phyloP scores from a whole-genome alignment of 345 rosid species.

The Gossypium rotundifolium region DNA sequence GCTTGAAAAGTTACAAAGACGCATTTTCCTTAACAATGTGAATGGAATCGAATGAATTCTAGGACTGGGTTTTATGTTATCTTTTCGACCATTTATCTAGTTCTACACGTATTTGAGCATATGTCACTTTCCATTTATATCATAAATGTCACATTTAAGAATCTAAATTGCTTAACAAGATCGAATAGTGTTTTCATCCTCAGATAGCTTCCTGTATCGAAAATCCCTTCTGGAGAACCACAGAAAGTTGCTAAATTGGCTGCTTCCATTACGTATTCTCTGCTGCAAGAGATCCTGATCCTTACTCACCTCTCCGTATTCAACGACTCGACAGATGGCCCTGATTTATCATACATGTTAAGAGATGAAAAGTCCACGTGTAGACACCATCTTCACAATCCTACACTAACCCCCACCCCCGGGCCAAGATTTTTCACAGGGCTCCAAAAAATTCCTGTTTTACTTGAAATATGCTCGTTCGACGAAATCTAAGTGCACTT shows the following conservation, averaged over 20 bases:
- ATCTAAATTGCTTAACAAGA: background rate
- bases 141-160: background rate
- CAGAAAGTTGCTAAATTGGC: background rate
- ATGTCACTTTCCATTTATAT: background rate
- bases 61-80: background rate
- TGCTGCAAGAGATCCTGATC: background rate
- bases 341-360: background rate
- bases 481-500: background rate
- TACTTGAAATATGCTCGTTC: background rate
- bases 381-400: background rate
- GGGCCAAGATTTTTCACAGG: background rate
- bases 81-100: background rate
- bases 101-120: background rate
- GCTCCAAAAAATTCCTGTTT: background rate
- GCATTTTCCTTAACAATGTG: too few relatives aligned
- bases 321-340: background rate
- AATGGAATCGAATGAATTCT: background rate
- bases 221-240: background rate
- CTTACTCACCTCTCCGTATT: background rate
- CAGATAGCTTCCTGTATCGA: background rate
- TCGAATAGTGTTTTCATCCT: background rate
- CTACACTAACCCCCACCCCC: background rate
- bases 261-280: constrained; percentile 1
- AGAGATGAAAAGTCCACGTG: background rate
- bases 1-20: too few relatives aligned